Conservation (phyloP, 768 basidiomycete genomes). For the Russula sp. region DNA sequence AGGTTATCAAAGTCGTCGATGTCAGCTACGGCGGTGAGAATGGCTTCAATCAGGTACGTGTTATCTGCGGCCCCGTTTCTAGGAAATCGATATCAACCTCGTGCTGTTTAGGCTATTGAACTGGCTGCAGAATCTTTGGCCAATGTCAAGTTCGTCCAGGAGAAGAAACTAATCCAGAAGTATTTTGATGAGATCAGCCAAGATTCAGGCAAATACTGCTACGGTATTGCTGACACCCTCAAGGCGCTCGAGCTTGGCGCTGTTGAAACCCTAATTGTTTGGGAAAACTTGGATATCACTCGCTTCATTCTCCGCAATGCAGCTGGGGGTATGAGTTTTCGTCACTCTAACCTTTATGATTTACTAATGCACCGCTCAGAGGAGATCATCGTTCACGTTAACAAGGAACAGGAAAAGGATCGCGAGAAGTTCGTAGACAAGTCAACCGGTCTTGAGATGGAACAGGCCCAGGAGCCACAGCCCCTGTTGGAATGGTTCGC, state of each 20-base stretch:
- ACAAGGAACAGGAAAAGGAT: constrained; percentile 84
- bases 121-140: constrained; percentile 91
- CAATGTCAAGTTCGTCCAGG: constrained; percentile 99
- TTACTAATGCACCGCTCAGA: constrained; percentile 37
- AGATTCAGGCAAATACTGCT: constrained; percentile 94
- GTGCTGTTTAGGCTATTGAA: constrained; percentile 72
- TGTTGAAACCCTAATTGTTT: constrained; percentile 95
- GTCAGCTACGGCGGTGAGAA: constrained; percentile 98
- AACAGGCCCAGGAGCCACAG: constrained; percentile 72
- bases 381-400: constrained; percentile 73
- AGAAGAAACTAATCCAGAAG: constrained; percentile 94
- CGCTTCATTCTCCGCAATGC: constrained; percentile 88
- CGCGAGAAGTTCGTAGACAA: constrained; percentile 94
- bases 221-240: constrained; percentile 94
- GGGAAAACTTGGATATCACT: constrained; percentile 93
- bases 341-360: neutral
- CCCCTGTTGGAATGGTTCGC: constrained; percentile 96
- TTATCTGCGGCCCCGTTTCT: neutral
- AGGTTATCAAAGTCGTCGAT: constrained; percentile 97
- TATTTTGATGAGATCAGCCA: constrained; percentile 99
- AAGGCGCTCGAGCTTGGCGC: constrained; percentile 95
- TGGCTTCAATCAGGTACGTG: constrained; percentile 92
- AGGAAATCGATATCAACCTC: neutral
- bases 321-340: constrained; percentile 57
- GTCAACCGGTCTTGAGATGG: constrained; percentile 94